Conservation (phyloP, 1,284 basidiomycete species). For the Stygiomarasmius scandens region DNA sequence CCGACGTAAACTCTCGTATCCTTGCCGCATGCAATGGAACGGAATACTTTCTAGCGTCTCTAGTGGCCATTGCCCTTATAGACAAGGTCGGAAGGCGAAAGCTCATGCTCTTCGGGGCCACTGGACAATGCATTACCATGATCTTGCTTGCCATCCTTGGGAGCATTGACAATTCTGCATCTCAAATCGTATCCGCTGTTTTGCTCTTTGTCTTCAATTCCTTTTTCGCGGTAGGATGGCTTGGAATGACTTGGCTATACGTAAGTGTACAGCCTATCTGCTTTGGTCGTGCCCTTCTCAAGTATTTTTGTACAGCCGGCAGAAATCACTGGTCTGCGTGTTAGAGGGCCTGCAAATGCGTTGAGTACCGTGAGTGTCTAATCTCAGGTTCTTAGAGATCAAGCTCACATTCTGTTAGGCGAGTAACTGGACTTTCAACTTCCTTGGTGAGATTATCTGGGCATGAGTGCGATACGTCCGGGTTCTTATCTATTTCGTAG, state of each 20-base stretch:
- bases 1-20: conserved; percentile 62
- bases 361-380: conserved; percentile 43
- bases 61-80: conserved; percentile 56
- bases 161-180: conserved; percentile 46
- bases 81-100: conserved; percentile 61
- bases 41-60: conserved; percentile 66
- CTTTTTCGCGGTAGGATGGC: conserved; percentile 68
- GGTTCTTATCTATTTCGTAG: conserved; percentile 13
- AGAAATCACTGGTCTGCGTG: conserved; percentile 64
- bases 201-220: conserved; percentile 68
- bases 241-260: conserved; percentile 73
- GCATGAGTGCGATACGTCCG: not conserved
- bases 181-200: conserved; percentile 59
- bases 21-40: conserved; percentile 73
- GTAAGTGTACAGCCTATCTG: conserved; percentile 35
- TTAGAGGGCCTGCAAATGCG: conserved; percentile 70
- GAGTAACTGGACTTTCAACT: conserved; percentile 67
- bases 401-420: too few relatives aligned
- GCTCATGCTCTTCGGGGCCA: conserved; percentile 64
- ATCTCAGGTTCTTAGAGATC: not conserved
- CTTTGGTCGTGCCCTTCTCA: not conserved
- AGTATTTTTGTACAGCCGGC: conserved; percentile 46
- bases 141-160: conserved; percentile 59
- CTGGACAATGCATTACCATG: conserved; percentile 64
- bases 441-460: conserved; percentile 39